phyloP scores from a whole-genome alignment of 768 basidiomycete genomes.

The Trametes cinnabarina region DNA sequence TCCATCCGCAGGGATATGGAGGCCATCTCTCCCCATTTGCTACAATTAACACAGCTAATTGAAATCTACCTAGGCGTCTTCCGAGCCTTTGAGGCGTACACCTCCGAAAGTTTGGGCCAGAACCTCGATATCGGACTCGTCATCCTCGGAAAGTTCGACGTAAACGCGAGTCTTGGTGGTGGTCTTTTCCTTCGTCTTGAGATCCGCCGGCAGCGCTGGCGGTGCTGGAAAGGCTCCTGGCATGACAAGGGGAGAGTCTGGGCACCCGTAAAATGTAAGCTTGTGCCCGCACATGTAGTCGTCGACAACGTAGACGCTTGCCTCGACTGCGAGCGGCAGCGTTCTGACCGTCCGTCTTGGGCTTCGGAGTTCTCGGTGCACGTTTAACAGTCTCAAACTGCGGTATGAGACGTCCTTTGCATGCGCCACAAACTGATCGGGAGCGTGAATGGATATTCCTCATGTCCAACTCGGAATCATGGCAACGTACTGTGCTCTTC shows the following conservation, averaged over 20 bases:
- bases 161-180: not conserved
- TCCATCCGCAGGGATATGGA: no score
- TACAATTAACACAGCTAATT: no score
- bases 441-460: not conserved
- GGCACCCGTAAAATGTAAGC: not conserved
- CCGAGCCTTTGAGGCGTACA: conserved; percentile 1
- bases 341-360: conserved; percentile 17
- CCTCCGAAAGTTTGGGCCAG: conserved; percentile 12
- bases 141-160: conserved; percentile 6
- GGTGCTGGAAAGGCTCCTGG: conserved; percentile 13
- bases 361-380: conserved; percentile 35
- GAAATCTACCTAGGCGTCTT: not conserved
- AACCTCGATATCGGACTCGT: conserved; percentile 16
- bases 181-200: not conserved
- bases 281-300: not conserved
- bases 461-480: not conserved
- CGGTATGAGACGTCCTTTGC: conserved; percentile 60
- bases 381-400: conserved; percentile 44
- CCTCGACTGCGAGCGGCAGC: conserved; percentile 19
- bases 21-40: no score
- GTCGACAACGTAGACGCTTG: not conserved
- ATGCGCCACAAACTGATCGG: conserved; percentile 60
- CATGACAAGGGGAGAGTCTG: conserved; percentile 20
- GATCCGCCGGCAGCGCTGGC: not conserved
- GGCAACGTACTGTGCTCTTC: conserved; percentile 56